A percentile compares a stretch with the other conserved stretches of the same genome.
These are phyloP conservation scores for Trametopsis cervina DNA, from an alignment of 768 basidiomycete species.

Conservation along the genomic window DNA sequence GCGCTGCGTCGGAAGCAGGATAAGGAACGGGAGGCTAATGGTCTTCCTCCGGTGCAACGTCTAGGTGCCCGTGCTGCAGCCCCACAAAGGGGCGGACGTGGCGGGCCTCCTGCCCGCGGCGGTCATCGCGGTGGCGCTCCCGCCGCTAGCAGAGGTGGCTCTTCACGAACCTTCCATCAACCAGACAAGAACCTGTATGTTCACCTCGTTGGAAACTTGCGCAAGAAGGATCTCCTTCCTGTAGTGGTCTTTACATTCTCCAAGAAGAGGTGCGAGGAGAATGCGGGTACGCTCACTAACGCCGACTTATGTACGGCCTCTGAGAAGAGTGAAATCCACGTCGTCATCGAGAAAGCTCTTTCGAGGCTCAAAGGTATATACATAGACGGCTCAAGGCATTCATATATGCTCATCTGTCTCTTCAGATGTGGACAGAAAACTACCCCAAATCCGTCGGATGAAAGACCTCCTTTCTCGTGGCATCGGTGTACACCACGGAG, in stretches of 20 bases:
- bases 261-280: constrained; percentile 96
- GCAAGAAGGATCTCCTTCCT: constrained; percentile 82
- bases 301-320: constrained; percentile 80
- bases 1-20: constrained; percentile 91
- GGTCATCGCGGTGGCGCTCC: constrained; percentile 37
- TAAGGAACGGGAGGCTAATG: constrained; percentile 95
- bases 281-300: constrained; percentile 84
- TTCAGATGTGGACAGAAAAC: constrained; percentile 79
- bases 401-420: constrained; percentile 7
- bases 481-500: constrained; percentile 97
- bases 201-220: constrained; percentile 79
- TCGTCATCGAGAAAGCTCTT: constrained; percentile 88
- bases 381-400: no score
- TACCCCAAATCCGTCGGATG: constrained; percentile 92
- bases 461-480: constrained; percentile 84
- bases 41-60: constrained; percentile 78
- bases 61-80: constrained; percentile 75
- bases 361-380: constrained; percentile 81
- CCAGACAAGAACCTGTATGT: constrained; percentile 92
- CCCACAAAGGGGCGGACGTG: constrained; percentile 38
- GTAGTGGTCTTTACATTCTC: constrained; percentile 97
- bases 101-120: constrained; percentile 40
- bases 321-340: constrained; percentile 96
- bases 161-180: constrained; percentile 51
- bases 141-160: constrained; percentile 30